Evolutionary conservation across 345 rosid species (phyloP).

Genomic region (Acer negundo): DNA sequence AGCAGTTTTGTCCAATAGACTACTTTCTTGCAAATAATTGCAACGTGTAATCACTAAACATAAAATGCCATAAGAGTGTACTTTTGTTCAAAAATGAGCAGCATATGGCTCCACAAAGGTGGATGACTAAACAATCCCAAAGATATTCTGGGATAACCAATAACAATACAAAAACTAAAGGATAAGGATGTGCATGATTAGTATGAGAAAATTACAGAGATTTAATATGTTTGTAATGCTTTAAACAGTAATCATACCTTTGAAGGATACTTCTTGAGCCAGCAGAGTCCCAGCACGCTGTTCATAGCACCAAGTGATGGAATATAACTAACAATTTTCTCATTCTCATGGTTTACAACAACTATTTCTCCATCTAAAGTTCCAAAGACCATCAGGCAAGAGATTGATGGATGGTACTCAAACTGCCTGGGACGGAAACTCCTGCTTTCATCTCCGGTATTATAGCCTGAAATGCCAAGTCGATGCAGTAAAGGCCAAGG

Average conservation of each 20-base stretch:
- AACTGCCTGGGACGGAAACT: conserved; percentile 89
- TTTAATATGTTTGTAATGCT: conserved; percentile 2
- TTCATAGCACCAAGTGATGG: conserved; percentile 76
- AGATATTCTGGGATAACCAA: background rate
- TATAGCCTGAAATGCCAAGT: conserved; percentile 49
- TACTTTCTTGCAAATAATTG: background rate
- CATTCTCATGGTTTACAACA: conserved; percentile 85
- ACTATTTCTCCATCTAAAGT: conserved; percentile 95
- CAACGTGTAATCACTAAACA: background rate
- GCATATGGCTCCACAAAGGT: background rate
- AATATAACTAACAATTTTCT: conserved; percentile 67
- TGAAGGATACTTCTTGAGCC: conserved; percentile 85
- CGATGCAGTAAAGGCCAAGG: conserved; percentile 78
- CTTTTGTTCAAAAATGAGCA: background rate
- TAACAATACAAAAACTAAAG: background rate
- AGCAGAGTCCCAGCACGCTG: conserved; percentile 90
- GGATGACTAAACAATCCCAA: conserved; percentile 2
- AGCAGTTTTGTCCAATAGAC: background rate
- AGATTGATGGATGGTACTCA: conserved; percentile 85
- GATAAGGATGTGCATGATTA: background rate
- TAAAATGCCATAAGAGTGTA: background rate
- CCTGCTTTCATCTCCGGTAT: conserved; percentile 42
- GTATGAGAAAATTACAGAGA: background rate
- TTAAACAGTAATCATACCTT: conserved; percentile 50
- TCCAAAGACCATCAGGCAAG: conserved; percentile 82